Percentiles rank a stretch among this genome's conserved stretches.
Conservation (phyloP, 441 rosid species). For the Erodium trifolium region DNA sequence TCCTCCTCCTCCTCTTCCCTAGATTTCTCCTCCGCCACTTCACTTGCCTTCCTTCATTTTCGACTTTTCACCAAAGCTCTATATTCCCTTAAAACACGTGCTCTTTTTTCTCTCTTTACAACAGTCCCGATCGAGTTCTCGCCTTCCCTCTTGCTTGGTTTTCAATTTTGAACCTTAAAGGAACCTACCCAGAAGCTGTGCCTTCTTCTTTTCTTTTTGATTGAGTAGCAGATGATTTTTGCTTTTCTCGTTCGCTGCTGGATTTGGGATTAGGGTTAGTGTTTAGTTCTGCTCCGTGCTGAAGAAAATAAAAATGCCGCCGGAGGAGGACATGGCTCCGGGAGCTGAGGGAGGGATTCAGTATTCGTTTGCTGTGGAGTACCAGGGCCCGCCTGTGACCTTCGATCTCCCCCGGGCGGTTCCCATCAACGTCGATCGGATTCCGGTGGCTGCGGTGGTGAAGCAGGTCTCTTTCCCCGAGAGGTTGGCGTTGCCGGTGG, state of each 20-base stretch:
- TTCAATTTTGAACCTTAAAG: constrained; percentile 9
- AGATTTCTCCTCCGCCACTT: background rate
- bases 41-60: background rate
- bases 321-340: constrained; percentile 16
- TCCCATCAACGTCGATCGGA: constrained; percentile 65
- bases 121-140: background rate
- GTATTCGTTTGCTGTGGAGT: constrained; percentile 75
- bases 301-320: constrained; percentile 28
- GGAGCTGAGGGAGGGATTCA: constrained; percentile 34
- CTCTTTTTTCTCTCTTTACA: background rate
- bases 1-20: too few species aligned
- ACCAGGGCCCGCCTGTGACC: constrained; percentile 71
- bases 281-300: background rate
- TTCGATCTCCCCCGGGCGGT: constrained; percentile 82
- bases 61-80: background rate
- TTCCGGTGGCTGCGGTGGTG: constrained; percentile 84
- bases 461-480: constrained; percentile 51
- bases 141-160: constrained; percentile 4
- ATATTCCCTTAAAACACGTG: background rate
- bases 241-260: background rate
- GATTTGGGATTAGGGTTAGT: constrained; percentile 7
- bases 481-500: constrained; percentile 62
- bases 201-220: background rate
- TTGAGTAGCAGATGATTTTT: background rate
- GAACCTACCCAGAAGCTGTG: constrained; percentile 7